Percentiles rank a stretch among this genome's conserved stretches.
Conservation (phyloP, 306 rosid genomes). For the Begonia loranthoides region DNA sequence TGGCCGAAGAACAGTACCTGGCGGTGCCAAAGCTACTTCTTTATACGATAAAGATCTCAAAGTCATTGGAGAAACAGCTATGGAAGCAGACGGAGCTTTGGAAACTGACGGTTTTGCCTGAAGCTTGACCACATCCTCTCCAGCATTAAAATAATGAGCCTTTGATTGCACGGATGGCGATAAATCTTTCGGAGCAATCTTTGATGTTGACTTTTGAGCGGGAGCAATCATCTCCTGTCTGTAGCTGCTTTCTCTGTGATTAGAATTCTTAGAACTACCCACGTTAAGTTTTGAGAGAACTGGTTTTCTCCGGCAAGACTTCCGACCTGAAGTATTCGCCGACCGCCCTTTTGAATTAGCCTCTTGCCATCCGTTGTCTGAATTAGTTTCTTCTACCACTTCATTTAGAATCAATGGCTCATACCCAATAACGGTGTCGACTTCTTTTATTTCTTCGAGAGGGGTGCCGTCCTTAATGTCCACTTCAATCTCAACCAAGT, state of each 20-base stretch:
- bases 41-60: conserved; percentile 83
- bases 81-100: conserved; percentile 31
- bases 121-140: conserved; percentile 24
- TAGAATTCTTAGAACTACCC: conserved; percentile 24
- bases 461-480: conserved; percentile 18
- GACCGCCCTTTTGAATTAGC: conserved; percentile 70
- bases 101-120: conserved; percentile 27
- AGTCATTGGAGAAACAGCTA: conserved; percentile 45
- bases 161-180: conserved; percentile 35
- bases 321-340: conserved; percentile 37
- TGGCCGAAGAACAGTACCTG: conserved; percentile 72
- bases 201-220: conserved; percentile 26
- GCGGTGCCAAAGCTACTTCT: conserved; percentile 92
- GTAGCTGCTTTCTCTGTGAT: conserved; percentile 27
- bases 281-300: conserved; percentile 40
- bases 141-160: conserved; percentile 19
- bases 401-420: conserved; percentile 20
- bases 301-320: conserved; percentile 38
- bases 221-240: conserved; percentile 32
- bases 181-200: conserved; percentile 16
- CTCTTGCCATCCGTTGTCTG: conserved; percentile 97
- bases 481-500: conserved; percentile 12
- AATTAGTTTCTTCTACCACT: conserved; percentile 39
- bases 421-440: conserved; percentile 14
- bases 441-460: conserved; percentile 31